Base-by-base conservation (phyloP, 1,284 basidiomycete species). In the Schizophyllum amplum region DNA sequence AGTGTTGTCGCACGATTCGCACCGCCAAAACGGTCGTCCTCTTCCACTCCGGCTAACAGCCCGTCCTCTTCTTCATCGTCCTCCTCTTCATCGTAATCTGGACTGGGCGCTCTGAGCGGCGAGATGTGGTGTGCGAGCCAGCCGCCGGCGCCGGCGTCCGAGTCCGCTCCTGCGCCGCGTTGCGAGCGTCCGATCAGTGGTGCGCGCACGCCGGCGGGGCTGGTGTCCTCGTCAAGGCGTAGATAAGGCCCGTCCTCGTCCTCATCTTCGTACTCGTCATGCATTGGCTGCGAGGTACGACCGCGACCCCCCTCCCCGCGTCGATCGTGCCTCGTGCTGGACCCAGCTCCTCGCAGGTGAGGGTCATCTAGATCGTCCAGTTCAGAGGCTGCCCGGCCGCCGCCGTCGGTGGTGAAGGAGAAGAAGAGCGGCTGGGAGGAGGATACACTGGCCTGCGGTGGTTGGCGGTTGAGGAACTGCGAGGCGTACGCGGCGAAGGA, bases 361-460 rank as follows among this genome's bases (percentile, higher is more conserved):
- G 86, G 84, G 68, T 88, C 87, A 66, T 86, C 83, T 47, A 79
- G 65, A 73, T 90, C 87, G 67, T 87, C 85, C 53, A 87, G 72
- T 64, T 82, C 79, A 47, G 72, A 73, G 62, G 76, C 80, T 64
- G 71, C 72, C 65, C 78, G 80, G 64, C 83, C 86, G 58, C 76
- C 85, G 59, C 83, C 77, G 70, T 87, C 84, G 63, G 85, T 87
- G 51, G 84, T 84, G 68, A 90, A 90, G 17, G 87, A 89, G 75
- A 86, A 90, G 76, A 90, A 90, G 67, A 90, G 79, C 57, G 87
- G 87, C 68, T 88, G 86, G 27, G 82, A 83, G 49, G 84, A 82
- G 11, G 73, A 67, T 17, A 65, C 54, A 55, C 68, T 62, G 52
- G 63, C 47, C 57, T 67, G 67, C 63, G 74, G 72, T 61, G 76